These are phyloP conservation scores for Fusarium coicis DNA, from an alignment of 2,329 filamentous ascomycete genomes.

Conservation along the genomic window DNA sequence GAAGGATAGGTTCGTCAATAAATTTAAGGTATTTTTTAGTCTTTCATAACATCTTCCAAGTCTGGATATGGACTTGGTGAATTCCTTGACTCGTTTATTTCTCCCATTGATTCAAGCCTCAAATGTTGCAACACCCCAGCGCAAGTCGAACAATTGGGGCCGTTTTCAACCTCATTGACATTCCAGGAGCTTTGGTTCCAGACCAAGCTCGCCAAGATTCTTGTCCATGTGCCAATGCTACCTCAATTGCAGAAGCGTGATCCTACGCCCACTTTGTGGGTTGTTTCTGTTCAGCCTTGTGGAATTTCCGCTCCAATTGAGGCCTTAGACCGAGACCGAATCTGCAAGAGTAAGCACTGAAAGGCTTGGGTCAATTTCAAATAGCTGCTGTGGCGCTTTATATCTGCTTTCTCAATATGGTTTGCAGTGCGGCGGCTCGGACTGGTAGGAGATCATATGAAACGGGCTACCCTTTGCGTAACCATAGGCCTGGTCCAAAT, in stretches of 20 bases:
- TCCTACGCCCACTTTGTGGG: neutral
- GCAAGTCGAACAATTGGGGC: neutral
- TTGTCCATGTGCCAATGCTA: neutral
- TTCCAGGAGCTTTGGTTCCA: neutral
- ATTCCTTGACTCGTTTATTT: neutral
- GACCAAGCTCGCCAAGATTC: neutral
- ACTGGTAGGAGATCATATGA: neutral
- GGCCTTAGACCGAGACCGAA: neutral
- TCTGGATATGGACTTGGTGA: too few relatives aligned
- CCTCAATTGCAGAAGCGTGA: neutral
- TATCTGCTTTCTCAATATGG: neutral
- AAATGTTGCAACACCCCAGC: neutral
- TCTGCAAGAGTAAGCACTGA: constrained; percentile 2
- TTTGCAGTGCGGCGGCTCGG: neutral
- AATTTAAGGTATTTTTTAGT: neutral
- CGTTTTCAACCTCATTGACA: neutral
- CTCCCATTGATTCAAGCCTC: neutral
- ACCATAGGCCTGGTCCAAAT: neutral
- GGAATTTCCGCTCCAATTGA: neutral
- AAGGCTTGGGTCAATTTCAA: neutral
- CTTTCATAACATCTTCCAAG: too few relatives aligned
- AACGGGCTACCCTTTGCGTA: neutral
- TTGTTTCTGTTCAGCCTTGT: neutral
- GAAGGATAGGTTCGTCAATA: rapidly evolving
- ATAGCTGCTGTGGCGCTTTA: neutral